phyloP scores from a whole-genome alignment of 2,329 filamentous ascomycete species.

The Lasiodiplodia sp. region DNA sequence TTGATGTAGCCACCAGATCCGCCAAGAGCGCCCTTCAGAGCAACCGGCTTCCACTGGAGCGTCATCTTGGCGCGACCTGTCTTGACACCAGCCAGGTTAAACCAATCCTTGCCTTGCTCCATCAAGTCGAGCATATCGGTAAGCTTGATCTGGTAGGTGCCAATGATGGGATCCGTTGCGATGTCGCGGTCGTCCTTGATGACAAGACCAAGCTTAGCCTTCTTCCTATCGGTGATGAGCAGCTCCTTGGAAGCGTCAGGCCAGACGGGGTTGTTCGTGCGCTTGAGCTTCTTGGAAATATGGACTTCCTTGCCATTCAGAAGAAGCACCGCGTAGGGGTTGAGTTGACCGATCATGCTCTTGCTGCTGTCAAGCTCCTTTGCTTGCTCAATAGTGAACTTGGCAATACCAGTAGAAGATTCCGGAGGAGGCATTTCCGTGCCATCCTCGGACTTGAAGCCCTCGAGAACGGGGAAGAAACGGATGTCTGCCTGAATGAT shows the following conservation, averaged over 20 bases:
- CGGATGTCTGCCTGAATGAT: constrained; percentile 81
- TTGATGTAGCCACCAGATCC: constrained; percentile 89
- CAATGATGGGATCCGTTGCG: constrained; percentile 80
- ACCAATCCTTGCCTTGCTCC: constrained; percentile 96
- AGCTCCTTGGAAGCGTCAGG: constrained; percentile 92
- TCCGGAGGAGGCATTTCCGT: constrained; percentile 82
- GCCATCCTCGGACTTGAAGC: constrained; percentile 75
- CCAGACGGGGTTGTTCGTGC: constrained; percentile 97
- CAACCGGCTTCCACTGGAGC: constrained; percentile 94
- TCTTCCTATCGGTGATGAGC: constrained; percentile 91
- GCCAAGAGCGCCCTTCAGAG: constrained; percentile 76
- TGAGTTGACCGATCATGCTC: constrained; percentile 89
- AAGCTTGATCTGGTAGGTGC: constrained; percentile 93
- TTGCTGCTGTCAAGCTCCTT: constrained; percentile 94
- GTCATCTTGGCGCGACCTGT: constrained; percentile 88
- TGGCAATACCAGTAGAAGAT: constrained; percentile 90
- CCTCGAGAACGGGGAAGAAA: constrained; percentile 92
- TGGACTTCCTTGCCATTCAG: constrained; percentile 94
- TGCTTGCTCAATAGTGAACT: constrained; percentile 92
- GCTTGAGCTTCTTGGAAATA: constrained; percentile 88
- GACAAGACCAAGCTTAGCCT: constrained; percentile 86
- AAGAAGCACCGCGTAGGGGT: constrained; percentile 86
- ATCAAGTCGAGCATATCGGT: constrained; percentile 92
- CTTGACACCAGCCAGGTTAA: constrained; percentile 81
- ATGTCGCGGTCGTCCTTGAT: constrained; percentile 96